Conservation (phyloP, 306 rosid species). For the Dalbergia cultrata region DNA sequence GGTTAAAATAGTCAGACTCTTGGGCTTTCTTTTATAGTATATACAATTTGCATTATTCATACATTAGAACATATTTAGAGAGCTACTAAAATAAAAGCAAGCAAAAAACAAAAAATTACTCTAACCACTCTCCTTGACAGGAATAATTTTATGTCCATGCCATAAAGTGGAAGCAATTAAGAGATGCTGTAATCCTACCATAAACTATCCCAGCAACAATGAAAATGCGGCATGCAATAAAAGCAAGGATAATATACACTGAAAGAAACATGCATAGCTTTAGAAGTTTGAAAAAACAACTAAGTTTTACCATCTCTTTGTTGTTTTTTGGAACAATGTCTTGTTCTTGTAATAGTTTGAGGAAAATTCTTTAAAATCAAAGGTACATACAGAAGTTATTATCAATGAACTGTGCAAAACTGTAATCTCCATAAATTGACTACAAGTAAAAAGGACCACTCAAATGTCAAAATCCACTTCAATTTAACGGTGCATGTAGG, state of each 20-base stretch:
- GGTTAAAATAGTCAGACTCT: neutral
- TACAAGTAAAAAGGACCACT: neutral
- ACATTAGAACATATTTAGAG: neutral
- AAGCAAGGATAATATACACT: neutral
- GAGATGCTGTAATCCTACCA: neutral
- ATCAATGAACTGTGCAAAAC: neutral
- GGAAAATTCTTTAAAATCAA: neutral
- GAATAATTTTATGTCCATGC: neutral
- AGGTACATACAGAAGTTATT: neutral
- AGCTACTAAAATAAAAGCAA: neutral
- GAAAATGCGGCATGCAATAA: neutral
- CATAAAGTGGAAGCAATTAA: constrained; percentile 9
- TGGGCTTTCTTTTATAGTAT: neutral
- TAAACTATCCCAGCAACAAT: neutral
- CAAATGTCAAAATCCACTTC: constrained; percentile 7
- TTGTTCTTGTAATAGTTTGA: constrained; percentile 7
- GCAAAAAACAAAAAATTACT: too few relatives aligned
- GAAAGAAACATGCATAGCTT: neutral
- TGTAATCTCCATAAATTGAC: neutral
- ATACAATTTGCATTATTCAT: neutral
- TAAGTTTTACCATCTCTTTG: neutral
- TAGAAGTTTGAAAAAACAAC: neutral
- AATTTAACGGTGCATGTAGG: neutral
- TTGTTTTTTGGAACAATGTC: neutral
- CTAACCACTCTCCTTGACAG: too few relatives aligned